Percentiles rank a stretch among this genome's conserved stretches.
These are phyloP conservation scores for Aschersonia sp. DNA, from an alignment of 2,329 filamentous ascomycete species.

Conservation along the genomic window DNA sequence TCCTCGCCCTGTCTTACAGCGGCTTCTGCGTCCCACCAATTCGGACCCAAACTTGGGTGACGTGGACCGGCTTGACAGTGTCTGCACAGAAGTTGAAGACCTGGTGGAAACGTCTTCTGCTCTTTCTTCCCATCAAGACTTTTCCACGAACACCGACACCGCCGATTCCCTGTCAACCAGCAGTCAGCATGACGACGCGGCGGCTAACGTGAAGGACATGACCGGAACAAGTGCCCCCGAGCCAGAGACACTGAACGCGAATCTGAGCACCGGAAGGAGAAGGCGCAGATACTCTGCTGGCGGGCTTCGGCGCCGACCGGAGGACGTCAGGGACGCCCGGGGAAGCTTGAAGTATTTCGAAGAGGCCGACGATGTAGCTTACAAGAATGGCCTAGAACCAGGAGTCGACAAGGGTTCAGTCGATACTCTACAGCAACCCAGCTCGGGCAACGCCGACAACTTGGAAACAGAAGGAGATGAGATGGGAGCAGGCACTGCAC, in stretches of 20 bases:
- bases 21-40: conserved; percentile 27
- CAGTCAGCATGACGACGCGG: conserved; percentile 19
- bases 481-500: background rate
- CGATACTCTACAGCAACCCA: background rate
- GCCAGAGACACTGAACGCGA: conserved; percentile 35
- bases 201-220: conserved; percentile 33
- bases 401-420: background rate
- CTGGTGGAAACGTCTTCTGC: background rate
- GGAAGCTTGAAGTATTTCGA: conserved; percentile 85
- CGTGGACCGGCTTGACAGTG: conserved; percentile 1
- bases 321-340: conserved; percentile 53
- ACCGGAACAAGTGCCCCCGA: conserved; percentile 52
- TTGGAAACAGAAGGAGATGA: background rate
- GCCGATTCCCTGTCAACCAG: conserved; percentile 11
- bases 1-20: conserved; percentile 34
- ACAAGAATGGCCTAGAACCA: conserved; percentile 27
- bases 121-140: background rate
- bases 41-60: conserved; percentile 25
- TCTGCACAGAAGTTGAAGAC: background rate
- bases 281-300: conserved; percentile 77
- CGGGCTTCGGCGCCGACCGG: conserved; percentile 59
- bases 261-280: conserved; percentile 25
- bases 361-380: conserved; percentile 72
- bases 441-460: background rate
- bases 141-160: conserved; percentile 3